Base-by-base conservation (phyloP, 306 rosid genomes). In the Astragalus glycyphyllos region DNA sequence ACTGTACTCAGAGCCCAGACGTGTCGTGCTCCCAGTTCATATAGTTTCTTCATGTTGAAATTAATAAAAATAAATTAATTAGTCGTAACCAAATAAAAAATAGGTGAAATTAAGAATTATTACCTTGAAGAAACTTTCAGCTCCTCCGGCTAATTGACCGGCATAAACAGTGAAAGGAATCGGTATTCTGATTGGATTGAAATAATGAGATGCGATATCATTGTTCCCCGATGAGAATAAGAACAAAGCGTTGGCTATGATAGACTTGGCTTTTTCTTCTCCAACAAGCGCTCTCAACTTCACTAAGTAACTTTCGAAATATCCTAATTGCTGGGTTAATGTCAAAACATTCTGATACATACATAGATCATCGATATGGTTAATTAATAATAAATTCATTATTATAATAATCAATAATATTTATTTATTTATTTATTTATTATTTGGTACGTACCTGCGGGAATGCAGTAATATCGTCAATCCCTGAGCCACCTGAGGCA, bases 401-500 rank as follows among this genome's bases (percentile, higher is more conserved):
- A 20, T 20, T n/a, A n/a, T n/a, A n/a, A n/a, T 2, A 20, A 20
- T 20, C 23, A 20, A 20, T 0, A 20, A 20, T 20, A 20, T 20
- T 20, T 20, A 20, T 20, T 20, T 20, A 20, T 20, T 20, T 20
- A 20, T 20, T 20, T 20, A 20, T 20, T 20, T 0, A 20, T 20
- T 20, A 20, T 20, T 20, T 20, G 12, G 5, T 12, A 45, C 5
- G 0, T 35, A 80, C 88, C 68, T 58, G 73, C 29, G 35, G 0
- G n/a, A 1, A 4, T 6, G 82, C 17, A 0, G 88, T 79, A 4
- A 53, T 0, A 45, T 69, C 62, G 11, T 86, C 91, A 37, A 4
- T 23, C 2, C 91, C 88, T 0, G 85, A 74, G 15, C 88, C 85
- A 16, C 72, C 84, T 8, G 91, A 86, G 12, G 91, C 88, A 59